phyloP scores from a whole-genome alignment of 73 alveolate species.

The Effrenium voratum region DNA sequence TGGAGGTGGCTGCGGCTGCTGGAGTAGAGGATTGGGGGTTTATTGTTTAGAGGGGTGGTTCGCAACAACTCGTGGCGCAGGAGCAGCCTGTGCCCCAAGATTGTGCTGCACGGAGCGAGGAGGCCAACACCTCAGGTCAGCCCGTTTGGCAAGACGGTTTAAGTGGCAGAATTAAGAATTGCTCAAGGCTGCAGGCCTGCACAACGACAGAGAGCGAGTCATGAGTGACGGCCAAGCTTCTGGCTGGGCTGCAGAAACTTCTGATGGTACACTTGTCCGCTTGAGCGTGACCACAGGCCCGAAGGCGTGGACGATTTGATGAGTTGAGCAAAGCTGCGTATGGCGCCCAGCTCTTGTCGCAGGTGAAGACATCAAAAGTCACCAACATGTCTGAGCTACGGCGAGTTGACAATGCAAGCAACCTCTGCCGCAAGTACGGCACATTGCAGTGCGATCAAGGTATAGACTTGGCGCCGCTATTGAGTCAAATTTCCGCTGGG shows the following conservation, averaged over 20 bases:
- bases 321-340: not conserved
- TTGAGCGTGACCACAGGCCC: conserved; percentile 51
- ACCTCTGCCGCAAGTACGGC: not conserved
- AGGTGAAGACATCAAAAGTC: conserved; percentile 39
- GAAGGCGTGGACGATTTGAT: not conserved
- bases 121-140: no score
- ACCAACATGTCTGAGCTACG: conserved; percentile 69
- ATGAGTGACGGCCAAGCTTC: no score
- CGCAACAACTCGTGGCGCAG: no score
- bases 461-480: no score
- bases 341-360: not conserved
- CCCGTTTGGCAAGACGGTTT: no score
- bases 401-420: conserved; percentile 22
- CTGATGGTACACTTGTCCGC: conserved; percentile 17
- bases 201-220: no score
- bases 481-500: no score
- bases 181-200: no score
- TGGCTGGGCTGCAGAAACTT: conserved; percentile 20
- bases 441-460: no score
- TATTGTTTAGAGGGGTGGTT: not conserved
- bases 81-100: no score
- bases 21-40: not conserved
- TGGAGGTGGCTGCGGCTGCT: not conserved
- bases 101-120: no score
- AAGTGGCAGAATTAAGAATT: no score